phyloP scores from a whole-genome alignment of 2,329 filamentous ascomycete genomes.

The Boeremia exigua region DNA sequence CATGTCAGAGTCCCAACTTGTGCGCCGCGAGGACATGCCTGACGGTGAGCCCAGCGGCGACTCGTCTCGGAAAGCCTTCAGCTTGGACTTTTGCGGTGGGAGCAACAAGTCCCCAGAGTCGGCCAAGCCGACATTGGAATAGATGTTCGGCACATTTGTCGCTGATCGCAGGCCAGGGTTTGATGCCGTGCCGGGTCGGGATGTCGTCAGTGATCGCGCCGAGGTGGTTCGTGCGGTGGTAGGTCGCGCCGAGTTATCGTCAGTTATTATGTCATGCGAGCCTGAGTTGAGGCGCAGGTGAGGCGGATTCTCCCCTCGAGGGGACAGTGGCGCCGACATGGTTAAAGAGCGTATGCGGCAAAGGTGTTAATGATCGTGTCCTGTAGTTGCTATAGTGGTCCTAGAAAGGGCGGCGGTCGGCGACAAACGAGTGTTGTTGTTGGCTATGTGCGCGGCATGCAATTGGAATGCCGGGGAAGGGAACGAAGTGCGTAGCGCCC shows the following conservation, averaged over 20 bases:
- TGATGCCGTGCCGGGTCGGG: conserved; percentile 47
- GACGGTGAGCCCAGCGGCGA: conserved; percentile 59
- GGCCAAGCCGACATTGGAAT: conserved; percentile 42
- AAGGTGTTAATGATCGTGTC: conserved; percentile 9
- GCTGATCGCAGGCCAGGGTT: conserved; percentile 32
- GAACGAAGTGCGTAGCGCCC: conserved; percentile 20
- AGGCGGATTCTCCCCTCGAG: conserved; percentile 52
- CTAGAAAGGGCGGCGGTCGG: conserved; percentile 21
- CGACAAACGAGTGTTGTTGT: conserved; percentile 15
- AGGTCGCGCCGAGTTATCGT: conserved; percentile 45
- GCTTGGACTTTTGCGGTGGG: conserved; percentile 56
- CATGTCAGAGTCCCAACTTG: conserved; percentile 69
- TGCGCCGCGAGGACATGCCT: conserved; percentile 64
- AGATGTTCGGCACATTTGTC: conserved; percentile 36
- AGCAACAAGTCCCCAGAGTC: conserved; percentile 59
- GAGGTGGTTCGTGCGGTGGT: conserved; percentile 50
- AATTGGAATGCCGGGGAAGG: conserved; percentile 34
- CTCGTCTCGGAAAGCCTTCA: conserved; percentile 60
- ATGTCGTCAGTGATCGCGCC: conserved; percentile 54
- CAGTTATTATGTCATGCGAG: conserved; percentile 57
- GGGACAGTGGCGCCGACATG: conserved; percentile 39
- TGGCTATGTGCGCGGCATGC: conserved; percentile 33
- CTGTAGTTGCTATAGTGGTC: conserved; percentile 23
- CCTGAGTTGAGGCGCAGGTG: conserved; percentile 71
- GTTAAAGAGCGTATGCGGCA: conserved; percentile 22